Evolutionary conservation across 352 stramenopile species (phyloP).

Genomic region (Phytophthora foliorum): DNA sequence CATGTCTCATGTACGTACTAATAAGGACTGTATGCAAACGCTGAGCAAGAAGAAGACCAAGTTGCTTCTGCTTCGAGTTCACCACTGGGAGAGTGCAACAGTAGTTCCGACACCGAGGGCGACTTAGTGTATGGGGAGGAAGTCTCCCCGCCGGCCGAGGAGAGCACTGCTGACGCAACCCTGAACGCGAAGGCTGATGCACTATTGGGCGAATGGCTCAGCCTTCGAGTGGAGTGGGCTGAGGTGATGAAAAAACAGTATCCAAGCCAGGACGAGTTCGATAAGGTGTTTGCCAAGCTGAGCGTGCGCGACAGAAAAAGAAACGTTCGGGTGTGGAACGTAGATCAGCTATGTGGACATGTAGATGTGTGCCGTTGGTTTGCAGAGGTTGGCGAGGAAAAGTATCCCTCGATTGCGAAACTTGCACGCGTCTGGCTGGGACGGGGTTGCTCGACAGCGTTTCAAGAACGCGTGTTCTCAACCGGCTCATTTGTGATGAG

Average conservation of each 20-base stretch:
- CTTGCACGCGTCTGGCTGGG: neutral
- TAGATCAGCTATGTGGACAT: slow-evolving; percentile 2
- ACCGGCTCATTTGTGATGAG: too few relatives aligned
- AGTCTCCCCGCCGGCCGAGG: neutral
- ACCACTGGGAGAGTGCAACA: neutral
- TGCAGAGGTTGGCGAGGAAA: neutral
- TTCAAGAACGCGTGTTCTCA: too few relatives aligned
- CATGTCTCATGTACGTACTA: too few relatives aligned
- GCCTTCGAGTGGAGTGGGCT: slow-evolving; percentile 4
- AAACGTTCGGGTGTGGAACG: slow-evolving; percentile 4
- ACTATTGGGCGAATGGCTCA: neutral
- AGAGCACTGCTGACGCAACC: neutral
- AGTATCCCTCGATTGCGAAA: slow-evolving; percentile 2
- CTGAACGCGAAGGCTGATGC: slow-evolving; percentile 8
- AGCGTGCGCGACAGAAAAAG: slow-evolving; percentile 1
- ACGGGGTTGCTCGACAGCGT: too few relatives aligned
- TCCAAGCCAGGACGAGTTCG: neutral
- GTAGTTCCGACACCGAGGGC: neutral
- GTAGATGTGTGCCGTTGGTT: slow-evolving; percentile 4
- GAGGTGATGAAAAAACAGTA: slow-evolving; percentile 6
- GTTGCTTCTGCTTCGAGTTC: neutral
- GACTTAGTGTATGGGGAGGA: slow-evolving; percentile 2
- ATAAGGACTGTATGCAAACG: neutral
- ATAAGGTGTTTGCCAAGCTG: neutral
- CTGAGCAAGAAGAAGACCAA: neutral